phyloP scores from a whole-genome alignment of 139 green algal genomes.

The Chlorella sp. region DNA sequence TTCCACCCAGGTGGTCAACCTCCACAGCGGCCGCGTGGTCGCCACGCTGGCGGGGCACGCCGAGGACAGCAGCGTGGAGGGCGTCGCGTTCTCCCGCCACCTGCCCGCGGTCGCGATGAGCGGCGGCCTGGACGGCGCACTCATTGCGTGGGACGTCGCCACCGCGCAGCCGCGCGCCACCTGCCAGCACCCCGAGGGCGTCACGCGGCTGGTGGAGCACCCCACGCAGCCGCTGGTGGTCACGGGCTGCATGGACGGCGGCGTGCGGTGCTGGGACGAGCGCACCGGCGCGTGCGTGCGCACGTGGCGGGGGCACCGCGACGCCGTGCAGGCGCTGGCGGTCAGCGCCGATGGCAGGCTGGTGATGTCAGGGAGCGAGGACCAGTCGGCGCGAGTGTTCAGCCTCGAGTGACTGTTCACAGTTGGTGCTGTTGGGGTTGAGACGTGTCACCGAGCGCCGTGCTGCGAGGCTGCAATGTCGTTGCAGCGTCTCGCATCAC shows the following conservation, averaged over 20 bases:
- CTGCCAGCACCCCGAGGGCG: conserved; percentile 67
- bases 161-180: conserved; percentile 36
- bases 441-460: no score
- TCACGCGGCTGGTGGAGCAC: conserved; percentile 68
- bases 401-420: no score
- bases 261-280: conserved; percentile 78
- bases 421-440: no score
- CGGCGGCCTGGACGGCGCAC: conserved; percentile 72
- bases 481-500: no score
- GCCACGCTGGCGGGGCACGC: conserved; percentile 58
- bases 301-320: conserved; percentile 57
- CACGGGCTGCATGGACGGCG: conserved; percentile 80
- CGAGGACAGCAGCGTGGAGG: conserved; percentile 71
- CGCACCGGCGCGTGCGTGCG: conserved; percentile 60
- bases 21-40: conserved; percentile 21
- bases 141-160: conserved; percentile 78
- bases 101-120: conserved; percentile 59
- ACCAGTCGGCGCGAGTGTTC: conserved; percentile 75
- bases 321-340: conserved; percentile 70
- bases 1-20: conserved; percentile 16
- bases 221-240: conserved; percentile 68
- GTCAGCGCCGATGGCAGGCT: conserved; percentile 64
- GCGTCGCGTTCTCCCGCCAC: conserved; percentile 57
- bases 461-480: no score
- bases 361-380: conserved; percentile 75